phyloP scores from a whole-genome alignment of 2,329 filamentous ascomycete species.

The Pseudocercospora musae region DNA sequence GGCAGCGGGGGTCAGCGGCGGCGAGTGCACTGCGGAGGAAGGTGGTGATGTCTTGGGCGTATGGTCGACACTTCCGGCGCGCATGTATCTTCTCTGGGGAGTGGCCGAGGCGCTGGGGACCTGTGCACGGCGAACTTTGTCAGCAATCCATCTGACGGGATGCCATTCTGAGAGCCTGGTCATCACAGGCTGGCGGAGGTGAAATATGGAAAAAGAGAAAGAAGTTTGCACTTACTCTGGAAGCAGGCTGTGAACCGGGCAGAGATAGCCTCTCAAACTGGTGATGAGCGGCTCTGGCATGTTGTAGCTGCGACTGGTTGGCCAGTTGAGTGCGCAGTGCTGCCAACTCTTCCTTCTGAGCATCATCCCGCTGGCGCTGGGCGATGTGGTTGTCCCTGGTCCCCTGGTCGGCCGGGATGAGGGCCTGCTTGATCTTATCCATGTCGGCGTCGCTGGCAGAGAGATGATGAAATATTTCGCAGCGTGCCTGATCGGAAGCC shows the following conservation, averaged over 20 bases:
- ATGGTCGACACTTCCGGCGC: constrained; percentile 45
- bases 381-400: background rate
- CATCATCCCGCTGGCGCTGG: background rate
- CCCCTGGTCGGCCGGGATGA: constrained; percentile 12
- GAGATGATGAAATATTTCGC: background rate
- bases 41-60: constrained; percentile 64
- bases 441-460: constrained; percentile 4
- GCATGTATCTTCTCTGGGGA: constrained; percentile 39
- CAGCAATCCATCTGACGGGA: constrained; percentile 4
- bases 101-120: constrained; percentile 48
- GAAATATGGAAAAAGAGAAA: background rate
- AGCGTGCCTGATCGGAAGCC: background rate
- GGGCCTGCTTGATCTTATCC: constrained; percentile 19
- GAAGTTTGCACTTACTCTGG: constrained; percentile 61
- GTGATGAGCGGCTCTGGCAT: constrained; percentile 60
- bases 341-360: constrained; percentile 51
- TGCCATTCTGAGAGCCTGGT: constrained; percentile 1
- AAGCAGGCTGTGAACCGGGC: constrained; percentile 78
- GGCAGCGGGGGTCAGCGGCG: constrained; percentile 81
- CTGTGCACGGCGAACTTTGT: constrained; percentile 28
- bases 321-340: constrained; percentile 55
- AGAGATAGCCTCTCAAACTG: constrained; percentile 91
- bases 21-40: constrained; percentile 73
- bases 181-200: constrained; percentile 9
- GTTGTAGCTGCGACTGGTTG: background rate